phyloP scores from a whole-genome alignment of 352 stramenopile species.

The Phytophthora foliorum region DNA sequence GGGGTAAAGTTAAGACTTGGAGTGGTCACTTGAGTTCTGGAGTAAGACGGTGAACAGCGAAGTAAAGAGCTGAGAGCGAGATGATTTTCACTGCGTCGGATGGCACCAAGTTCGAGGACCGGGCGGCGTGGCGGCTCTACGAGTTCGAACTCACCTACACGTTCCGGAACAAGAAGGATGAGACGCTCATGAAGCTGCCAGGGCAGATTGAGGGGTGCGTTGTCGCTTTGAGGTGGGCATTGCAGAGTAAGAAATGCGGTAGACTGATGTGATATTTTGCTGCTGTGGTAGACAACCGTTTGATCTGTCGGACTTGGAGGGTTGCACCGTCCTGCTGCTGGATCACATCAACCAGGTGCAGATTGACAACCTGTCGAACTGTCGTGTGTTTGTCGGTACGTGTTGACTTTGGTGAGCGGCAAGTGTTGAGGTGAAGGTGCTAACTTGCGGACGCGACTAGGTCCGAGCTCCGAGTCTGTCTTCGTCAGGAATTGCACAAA shows the following conservation, averaged over 20 bases:
- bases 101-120: slow-evolving; percentile 88
- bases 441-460: slow-evolving; percentile 22
- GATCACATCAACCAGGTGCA: slow-evolving; percentile 93
- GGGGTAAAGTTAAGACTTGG: neutral
- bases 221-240: neutral
- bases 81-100: slow-evolving; percentile 87
- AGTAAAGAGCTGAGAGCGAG: neutral
- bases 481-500: slow-evolving; percentile 93
- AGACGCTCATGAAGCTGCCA: slow-evolving; percentile 84
- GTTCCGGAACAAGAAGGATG: slow-evolving; percentile 86
- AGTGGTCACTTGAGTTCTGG: slow-evolving; percentile 9
- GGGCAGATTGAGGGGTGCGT: slow-evolving; percentile 79
- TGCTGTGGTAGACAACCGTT: slow-evolving; percentile 79
- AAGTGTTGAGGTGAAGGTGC: neutral
- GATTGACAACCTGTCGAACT: slow-evolving; percentile 91
- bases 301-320: slow-evolving; percentile 83
- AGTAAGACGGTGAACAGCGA: neutral
- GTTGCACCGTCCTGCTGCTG: slow-evolving; percentile 87
- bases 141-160: slow-evolving; percentile 95
- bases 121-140: slow-evolving; percentile 85
- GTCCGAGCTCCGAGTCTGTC: slow-evolving; percentile 86
- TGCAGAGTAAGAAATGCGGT: neutral
- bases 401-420: neutral
- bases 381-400: slow-evolving; percentile 86
- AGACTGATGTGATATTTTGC: neutral